phyloP scores from a whole-genome alignment of 306 rosid species.

The Castanea mollissima region DNA sequence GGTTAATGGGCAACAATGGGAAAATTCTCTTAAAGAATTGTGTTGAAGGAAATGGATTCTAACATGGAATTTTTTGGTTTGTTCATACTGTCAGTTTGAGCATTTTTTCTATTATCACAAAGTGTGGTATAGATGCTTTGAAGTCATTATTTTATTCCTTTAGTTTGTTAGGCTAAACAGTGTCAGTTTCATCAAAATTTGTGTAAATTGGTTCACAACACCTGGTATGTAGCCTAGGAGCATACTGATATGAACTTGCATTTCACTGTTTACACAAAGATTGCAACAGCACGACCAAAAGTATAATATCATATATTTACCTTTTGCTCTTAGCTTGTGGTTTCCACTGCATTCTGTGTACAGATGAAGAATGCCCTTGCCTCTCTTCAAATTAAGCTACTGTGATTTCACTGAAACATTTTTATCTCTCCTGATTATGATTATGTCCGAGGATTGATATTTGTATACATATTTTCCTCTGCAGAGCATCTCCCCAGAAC shows the following conservation, averaged over 20 bases:
- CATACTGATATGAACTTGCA: neutral
- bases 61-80: neutral
- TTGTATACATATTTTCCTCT: constrained; percentile 10
- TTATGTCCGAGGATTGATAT: constrained; percentile 14
- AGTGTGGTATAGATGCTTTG: neutral
- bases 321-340: neutral
- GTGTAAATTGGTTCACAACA: neutral
- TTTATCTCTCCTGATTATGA: constrained; percentile 3
- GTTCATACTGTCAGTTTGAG: neutral
- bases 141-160: neutral
- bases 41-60: neutral
- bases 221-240: neutral
- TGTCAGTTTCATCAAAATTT: neutral
- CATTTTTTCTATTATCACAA: neutral
- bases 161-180: neutral
- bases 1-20: neutral
- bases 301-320: neutral
- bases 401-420: neutral
- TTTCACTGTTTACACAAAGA: neutral
- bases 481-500: constrained; percentile 81
- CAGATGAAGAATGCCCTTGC: neutral
- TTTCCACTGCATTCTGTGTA: neutral
- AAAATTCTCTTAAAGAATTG: neutral
- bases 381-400: neutral
- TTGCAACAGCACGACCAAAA: neutral